Base-by-base conservation (phyloP, 208 protist genomes). In the Acanthamoeba triangularis region DNA sequence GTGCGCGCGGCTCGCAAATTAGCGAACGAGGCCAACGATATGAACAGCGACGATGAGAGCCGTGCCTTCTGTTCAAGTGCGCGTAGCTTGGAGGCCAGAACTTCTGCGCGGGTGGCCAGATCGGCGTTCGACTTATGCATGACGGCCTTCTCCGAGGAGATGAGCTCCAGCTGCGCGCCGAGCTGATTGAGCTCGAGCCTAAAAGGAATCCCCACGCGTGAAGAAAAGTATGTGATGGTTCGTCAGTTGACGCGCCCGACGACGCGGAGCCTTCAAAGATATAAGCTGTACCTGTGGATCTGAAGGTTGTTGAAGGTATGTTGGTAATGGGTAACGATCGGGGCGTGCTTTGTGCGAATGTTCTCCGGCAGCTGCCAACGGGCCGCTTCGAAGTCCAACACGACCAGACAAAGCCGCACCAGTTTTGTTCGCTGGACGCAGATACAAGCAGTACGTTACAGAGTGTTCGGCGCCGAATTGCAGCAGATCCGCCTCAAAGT, bases 371-470 rank as follows among this genome's bases (percentile, higher is more conserved):
- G 80, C 44, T 88, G 49, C 47, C 54, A 52, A 14, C 80, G 80
- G 33, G 49, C 80, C n/a, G 49, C 54, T 88, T 88, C 80, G n/a
- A 88, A 61, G n/a, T 88, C 80, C 41, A 88, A 41, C 54, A 88
- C 44, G 14, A 61, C 47, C 41, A 65, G 20, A 41, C 80, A 88
- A 0, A 88, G 37, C 14, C 54, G 47, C 13, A 88, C 35, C 44
- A 88, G 54, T 30, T 88, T 52, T 10, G 47, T 72, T 72, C 65
- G 65, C 65, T 30, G 16, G 33, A 23, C 11, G 3, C 7, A 67
- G 61, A 25, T 11, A 84, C 20, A 37, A 10, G 44, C 18, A 41
- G 30, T 18, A 23, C 18, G 2, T 47, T n/a, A 78, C 37, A 14
- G 44, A 0, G 78, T 35, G 37, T 6, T 47, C 44, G 44, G 44